Base-by-base conservation (phyloP, 805 yeast species). In the Monosporozyma solicola region DNA sequence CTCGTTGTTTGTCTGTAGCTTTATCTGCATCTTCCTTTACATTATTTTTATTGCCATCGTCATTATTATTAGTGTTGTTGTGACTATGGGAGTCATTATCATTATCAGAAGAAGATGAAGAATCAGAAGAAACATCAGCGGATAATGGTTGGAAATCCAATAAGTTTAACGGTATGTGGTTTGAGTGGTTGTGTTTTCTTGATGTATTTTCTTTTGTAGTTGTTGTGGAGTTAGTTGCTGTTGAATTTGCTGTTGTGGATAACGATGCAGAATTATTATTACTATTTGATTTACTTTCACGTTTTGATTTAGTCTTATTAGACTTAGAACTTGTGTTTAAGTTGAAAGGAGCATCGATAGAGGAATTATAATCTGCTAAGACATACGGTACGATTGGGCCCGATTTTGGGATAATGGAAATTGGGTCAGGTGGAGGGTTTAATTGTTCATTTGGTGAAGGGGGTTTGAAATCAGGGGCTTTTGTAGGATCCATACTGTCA, bases 381-480 rank as follows among this genome's bases (percentile, higher is more conserved):
- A 85, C 92, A 54, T 78, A 79, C 2, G 87, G 89, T 60, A 84
- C 87, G 53, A 88, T 87, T 3, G 96, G 95, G 45, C 78, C 79
- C 44, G 82, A 78, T 55, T 79, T 77, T 0, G 96, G 96, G 56
- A 87, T 87, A 53, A 77, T 73, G 1, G 83, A 80, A 2, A 83
- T 74, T 3, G 87, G 85, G 11, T 87, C 84, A 3, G 84, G 72
- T 5, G 82, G 78, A 7, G 90, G 89, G 60, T 78, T 79, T 50
- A 78, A 69, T 54, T 80, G 72, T 48, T 80, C 80, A 57, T 81
- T 78, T 51, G 82, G 77, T 15, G 89, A 82, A 0, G 96, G 95
- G 10, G 96, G 96, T 49, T 83, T 81, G 68, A 89, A 91, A 67
- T 89, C 83, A 20, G 96, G 95, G 59, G 90, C 97, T 69, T 84